Evolutionary conservation across 2,329 filamentous ascomycete species (phyloP), one percentile per base, ranked within the genome.

Genomic region (Colletotrichum sp.): DNA sequence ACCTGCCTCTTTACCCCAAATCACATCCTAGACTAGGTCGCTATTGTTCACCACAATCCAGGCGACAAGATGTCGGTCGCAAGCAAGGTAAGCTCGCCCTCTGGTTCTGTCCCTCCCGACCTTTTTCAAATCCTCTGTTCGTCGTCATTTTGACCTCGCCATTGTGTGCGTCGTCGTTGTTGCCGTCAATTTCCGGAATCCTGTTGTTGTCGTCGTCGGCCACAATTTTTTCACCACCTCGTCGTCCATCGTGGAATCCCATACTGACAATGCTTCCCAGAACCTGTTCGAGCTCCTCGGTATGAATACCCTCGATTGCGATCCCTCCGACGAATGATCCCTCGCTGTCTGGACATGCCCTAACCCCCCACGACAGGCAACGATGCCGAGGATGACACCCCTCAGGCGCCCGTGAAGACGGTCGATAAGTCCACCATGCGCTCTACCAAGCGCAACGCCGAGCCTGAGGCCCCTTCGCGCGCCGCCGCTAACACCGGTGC

Each of bases 221-320:
- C 30, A 13, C 28, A 69, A 34, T n/a, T 67, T 66, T 66, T 39
- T 44, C 44, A 36, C 36, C 7, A 18, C 59, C 49, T 60, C 39
- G 28, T 65, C 59, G 55, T 30, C 34, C 15, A 44, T 16, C 34
- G 49, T 6, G 4, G 28, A 18, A 62, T 13, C n/a, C 18, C 36
- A 13, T 21, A 66, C 74, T 76, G 13, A 76, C 64, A 74, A 76
- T 36, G 5, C 26, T 36, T 62, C 34, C 52, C 55, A 99, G 97
- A 99, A 99, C 92, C 93, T 95, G 85, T 99, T 95, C 92, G 96
- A 97, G 92, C 94, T 98, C 90, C 95, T 99, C 92, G 96, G 97
- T 99, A 98, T 84, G 88, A 52, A 84, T 80, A 78, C 78, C 79
- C 78, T 68, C 79, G 77, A 79, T 77, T 72, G 76, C 79, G 73